Conservation (phyloP, 2,329 filamentous ascomycete genomes). For the Aureobasidium lini region DNA sequence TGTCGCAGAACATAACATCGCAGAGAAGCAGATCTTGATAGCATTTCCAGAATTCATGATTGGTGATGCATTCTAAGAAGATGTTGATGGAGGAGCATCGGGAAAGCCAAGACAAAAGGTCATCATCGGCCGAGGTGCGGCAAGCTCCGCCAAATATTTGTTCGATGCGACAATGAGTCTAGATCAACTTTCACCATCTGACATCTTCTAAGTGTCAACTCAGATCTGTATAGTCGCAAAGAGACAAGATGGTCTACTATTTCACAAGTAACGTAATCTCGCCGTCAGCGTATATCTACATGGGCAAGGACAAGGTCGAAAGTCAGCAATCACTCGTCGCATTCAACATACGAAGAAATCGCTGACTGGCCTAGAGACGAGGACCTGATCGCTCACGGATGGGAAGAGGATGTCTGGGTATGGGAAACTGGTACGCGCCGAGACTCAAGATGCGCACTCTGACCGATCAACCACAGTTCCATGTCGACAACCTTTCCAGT, state of each 20-base stretch:
- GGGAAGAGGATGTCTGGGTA: constrained; percentile 93
- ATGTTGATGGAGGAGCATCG: not conserved
- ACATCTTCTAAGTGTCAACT: not conserved
- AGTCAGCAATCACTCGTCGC: constrained; percentile 51
- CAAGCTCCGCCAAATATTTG: constrained; percentile 8
- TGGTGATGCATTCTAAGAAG: not conserved
- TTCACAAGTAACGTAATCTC: constrained; percentile 80
- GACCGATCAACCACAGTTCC: constrained; percentile 54
- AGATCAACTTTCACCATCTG: not conserved
- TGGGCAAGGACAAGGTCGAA: constrained; percentile 98
- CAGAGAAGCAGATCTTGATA: not conserved
- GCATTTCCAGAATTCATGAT: not conserved
- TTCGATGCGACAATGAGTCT: not conserved
- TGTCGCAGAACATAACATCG: not conserved
- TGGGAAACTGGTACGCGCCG: not conserved
- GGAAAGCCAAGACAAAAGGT: not conserved
- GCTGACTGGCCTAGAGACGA: constrained; percentile 60
- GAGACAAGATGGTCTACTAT: constrained; percentile 75
- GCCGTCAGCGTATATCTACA: constrained; percentile 82
- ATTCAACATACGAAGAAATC: constrained; percentile 15
- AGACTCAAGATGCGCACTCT: not conserved
- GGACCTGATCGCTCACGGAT: constrained; percentile 87
- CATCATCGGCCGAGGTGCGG: not conserved
- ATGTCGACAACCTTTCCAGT: constrained; percentile 93
- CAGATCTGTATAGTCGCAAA: not conserved